Base-by-base conservation (phyloP, 148 eudicot species). In the Simmondsia chinensis region DNA sequence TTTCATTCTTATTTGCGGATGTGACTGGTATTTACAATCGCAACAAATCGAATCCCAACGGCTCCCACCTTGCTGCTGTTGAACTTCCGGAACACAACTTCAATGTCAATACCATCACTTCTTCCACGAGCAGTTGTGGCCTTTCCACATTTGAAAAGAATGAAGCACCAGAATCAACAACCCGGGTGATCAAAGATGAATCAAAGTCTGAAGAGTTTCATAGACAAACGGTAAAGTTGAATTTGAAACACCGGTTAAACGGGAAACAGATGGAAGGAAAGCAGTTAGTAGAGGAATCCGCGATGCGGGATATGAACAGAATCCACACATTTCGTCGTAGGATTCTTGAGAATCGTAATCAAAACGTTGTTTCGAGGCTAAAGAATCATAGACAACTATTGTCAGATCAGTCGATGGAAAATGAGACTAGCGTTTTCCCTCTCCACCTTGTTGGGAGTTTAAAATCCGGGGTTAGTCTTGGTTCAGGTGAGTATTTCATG, bases 401-500 rank as follows among this genome's bases (percentile, higher is more conserved):
- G 9, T 58, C 13, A 47, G 37, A 68, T 20, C 36, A 30, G 2
- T 9, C 60, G 26, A 39, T 50, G 48, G 60, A 54, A 16, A 24
- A 59, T 8, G 35, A 34, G 11, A 7, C 39, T 33, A 31, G 20
- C 7, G 54, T 16, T 21, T 54, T 61, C 24, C 50, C 73, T 13
- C 83, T 79, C 12, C 75, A 74, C 66, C 68, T 86, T 19, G 69
- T 67, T 58, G 89, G 89, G 15, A 82, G 75, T 3, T 51, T 91
- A 32, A 79, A 74, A 55, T 91, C 99, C 0, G 99, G 99, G 34
- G 95, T 86, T 48, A 86, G 86, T 60, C 83, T 79, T 9, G 99
- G 99, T 0, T 91, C 99, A 6, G 99, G 99, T 0, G 99, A 91
- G 67, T 91, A 91, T 62, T 82, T 91, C 52, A 91, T 91, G 60